Base-by-base conservation (phyloP, 1,139 yeast genomes). In the Geotrichum histeridarum region DNA sequence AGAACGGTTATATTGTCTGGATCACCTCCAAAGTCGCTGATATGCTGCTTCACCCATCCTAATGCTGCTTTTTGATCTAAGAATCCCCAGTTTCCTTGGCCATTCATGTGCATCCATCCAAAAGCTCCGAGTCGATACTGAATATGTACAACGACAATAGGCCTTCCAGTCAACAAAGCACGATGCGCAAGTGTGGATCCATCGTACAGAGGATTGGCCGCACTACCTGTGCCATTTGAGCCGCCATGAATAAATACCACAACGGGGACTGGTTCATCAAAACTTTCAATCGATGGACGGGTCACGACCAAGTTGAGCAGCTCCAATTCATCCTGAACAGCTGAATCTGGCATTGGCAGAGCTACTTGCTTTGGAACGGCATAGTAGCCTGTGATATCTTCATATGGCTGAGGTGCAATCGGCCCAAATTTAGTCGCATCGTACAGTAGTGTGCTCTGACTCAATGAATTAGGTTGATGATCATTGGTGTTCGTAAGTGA, bases 161-260 rank as follows among this genome's bases (percentile, higher is more conserved):
- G 70, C 47, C 60, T 61, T 9, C 63, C 66, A 2, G 60, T 58
- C 1, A 59, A 63, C 3, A 61, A 58, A 3, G 64, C 59, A 22
- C 61, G 57, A 12, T 62, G 60, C 0, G 67, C 68, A 12, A 67
- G 53, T 2, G 30, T 27, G 17, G 51, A 37, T 2, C 57, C 55
- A 36, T 55, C 51, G 37, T 56, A 54, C 7, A 57, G 54, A 7
- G 49, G 53, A 36, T 57, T 54, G 35, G 55, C 53, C 15, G 52
- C 56, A 11, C 53, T 55, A 41, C 62, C 63, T n/a, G 56, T 57
- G 2, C 56, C 53, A 47, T 65, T 60, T 32, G 62, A 65, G 33
- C 70, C 69, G 14, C 69, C 69, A 47, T 66, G 67, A 43, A 66
- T 62, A 65, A 67, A 66, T 6, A 64, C 57, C 7, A 61, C 63